A percentile compares a stretch with the other conserved stretches of the same genome.
phyloP scores from a whole-genome alignment of 352 stramenopile species.

The Phytophthora litchii region DNA sequence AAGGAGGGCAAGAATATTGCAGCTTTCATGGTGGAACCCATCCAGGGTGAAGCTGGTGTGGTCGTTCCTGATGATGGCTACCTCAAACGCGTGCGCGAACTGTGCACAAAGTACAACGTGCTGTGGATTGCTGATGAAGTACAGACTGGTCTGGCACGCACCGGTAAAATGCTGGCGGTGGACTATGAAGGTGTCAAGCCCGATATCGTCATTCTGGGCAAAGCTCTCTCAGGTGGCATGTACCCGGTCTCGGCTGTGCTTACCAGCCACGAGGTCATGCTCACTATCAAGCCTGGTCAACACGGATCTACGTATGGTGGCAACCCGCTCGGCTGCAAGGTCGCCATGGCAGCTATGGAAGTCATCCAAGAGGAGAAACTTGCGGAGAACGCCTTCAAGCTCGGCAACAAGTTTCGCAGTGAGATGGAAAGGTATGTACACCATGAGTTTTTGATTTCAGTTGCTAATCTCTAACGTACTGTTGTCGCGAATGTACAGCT shows the following conservation, averaged over 20 bases:
- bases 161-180: slow-evolving; percentile 95
- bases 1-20: slow-evolving; percentile 91
- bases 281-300: slow-evolving; percentile 97
- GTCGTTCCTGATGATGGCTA: slow-evolving; percentile 98
- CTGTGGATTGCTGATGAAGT: slow-evolving; percentile 99
- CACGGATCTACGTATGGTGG: slow-evolving; percentile 98
- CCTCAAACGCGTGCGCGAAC: slow-evolving; percentile 86
- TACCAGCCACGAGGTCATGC: slow-evolving; percentile 96
- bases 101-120: slow-evolving; percentile 99
- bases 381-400: slow-evolving; percentile 91
- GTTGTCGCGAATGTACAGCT: slow-evolving; percentile 22
- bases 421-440: slow-evolving; percentile 82
- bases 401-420: slow-evolving; percentile 93
- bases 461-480: slow-evolving; percentile 14
- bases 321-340: slow-evolving; percentile 96
- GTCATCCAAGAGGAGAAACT: slow-evolving; percentile 96
- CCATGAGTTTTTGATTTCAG: background rate
- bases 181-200: slow-evolving; percentile 97
- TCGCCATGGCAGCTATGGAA: slow-evolving; percentile 95
- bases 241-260: slow-evolving; percentile 98
- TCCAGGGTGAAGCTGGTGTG: slow-evolving; percentile 98
- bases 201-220: slow-evolving; percentile 97
- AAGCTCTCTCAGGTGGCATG: slow-evolving; percentile 97
- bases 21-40: slow-evolving; percentile 99
- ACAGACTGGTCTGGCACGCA: slow-evolving; percentile 96